These are phyloP conservation scores for Leishmania amazonensis DNA, from an alignment of 208 protist genomes.

Conservation along the genomic window DNA sequence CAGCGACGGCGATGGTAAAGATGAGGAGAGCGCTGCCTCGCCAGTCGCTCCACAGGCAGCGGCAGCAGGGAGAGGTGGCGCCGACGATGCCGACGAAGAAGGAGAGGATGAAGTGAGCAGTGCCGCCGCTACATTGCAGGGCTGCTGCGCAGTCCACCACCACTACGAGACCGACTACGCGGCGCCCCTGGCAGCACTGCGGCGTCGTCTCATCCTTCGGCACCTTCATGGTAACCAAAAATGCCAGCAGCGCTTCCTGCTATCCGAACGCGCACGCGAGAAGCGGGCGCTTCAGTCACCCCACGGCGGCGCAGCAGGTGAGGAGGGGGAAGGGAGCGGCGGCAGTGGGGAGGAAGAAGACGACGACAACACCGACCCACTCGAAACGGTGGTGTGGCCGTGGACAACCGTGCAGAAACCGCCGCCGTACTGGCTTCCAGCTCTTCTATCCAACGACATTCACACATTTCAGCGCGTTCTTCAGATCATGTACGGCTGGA, in stretches of 20 bases:
- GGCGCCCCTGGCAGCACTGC: slow-evolving; percentile 10
- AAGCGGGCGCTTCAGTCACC: not conserved
- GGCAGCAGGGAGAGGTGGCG: not conserved
- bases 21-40: not conserved
- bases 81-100: not conserved
- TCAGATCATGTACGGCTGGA: slow-evolving; percentile 76
- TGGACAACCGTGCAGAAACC: slow-evolving; percentile 20
- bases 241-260: slow-evolving; percentile 18
- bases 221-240: slow-evolving; percentile 28
- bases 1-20: not conserved
- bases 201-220: slow-evolving; percentile 33
- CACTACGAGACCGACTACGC: slow-evolving; percentile 36
- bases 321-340: slow-evolving; percentile 19
- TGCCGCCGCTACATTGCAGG: slow-evolving; percentile 13
- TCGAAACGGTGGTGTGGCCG: slow-evolving; percentile 14
- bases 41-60: not conserved
- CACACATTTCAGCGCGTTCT: slow-evolving; percentile 54
- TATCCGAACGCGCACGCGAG: slow-evolving; percentile 12
- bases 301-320: not conserved
- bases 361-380: slow-evolving; percentile 10
- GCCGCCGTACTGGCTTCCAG: slow-evolving; percentile 68
- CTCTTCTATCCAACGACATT: slow-evolving; percentile 65
- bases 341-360: slow-evolving; percentile 31
- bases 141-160: slow-evolving; percentile 21
- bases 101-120: not conserved